Conservation (phyloP, 129 eudicot genomes). For the Chrysanthemum seticuspe region DNA sequence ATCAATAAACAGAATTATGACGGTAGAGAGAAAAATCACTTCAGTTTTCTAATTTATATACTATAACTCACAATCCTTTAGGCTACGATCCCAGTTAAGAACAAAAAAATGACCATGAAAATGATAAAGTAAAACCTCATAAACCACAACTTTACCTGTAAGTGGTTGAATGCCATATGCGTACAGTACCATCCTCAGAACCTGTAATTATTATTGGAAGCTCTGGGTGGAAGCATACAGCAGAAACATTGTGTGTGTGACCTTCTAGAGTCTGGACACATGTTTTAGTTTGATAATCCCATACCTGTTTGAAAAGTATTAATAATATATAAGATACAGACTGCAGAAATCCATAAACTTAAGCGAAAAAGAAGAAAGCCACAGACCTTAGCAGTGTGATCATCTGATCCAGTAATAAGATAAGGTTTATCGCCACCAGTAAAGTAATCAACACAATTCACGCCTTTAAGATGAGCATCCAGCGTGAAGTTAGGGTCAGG, state of each 20-base stretch:
- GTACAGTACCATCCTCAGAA: slow-evolving; percentile 91
- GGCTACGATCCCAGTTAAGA: neutral
- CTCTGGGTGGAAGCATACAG: slow-evolving; percentile 73
- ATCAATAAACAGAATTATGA: slow-evolving; percentile 11
- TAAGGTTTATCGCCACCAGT: slow-evolving; percentile 68
- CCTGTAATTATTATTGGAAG: slow-evolving; percentile 76
- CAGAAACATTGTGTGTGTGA: slow-evolving; percentile 77
- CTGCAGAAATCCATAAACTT: slow-evolving; percentile 7
- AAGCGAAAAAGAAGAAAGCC: slow-evolving; percentile 6
- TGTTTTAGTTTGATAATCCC: slow-evolving; percentile 67
- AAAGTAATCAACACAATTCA: slow-evolving; percentile 74
- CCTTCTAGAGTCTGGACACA: slow-evolving; percentile 81
- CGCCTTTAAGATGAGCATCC: slow-evolving; percentile 76
- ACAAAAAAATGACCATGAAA: neutral
- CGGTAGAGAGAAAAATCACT: neutral
- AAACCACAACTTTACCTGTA: slow-evolving; percentile 51
- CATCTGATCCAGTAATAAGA: slow-evolving; percentile 81
- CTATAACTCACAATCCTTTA: neutral
- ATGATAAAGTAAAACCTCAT: neutral
- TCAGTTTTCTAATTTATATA: neutral
- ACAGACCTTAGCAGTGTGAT: slow-evolving; percentile 79
- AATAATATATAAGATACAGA: neutral
- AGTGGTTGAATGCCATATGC: slow-evolving; percentile 95
- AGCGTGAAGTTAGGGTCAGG: slow-evolving; percentile 65
- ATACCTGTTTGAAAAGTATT: slow-evolving; percentile 44